These are phyloP conservation scores for Alternaria tenuissima DNA, from an alignment of 2,329 filamentous ascomycete species.

Conservation along the genomic window DNA sequence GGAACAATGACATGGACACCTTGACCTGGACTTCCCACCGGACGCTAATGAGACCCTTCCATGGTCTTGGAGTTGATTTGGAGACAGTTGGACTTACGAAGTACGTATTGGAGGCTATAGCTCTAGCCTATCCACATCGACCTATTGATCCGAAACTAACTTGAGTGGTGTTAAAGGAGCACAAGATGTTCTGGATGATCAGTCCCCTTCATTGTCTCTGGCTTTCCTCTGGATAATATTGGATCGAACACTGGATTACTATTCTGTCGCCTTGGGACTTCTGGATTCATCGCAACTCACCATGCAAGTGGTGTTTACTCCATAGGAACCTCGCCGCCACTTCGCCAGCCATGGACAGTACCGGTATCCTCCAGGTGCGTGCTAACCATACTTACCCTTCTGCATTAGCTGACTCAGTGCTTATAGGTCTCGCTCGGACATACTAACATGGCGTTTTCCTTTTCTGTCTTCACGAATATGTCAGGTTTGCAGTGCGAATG, in stretches of 20 bases:
- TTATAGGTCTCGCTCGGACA: conserved; percentile 14
- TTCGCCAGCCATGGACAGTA: not conserved
- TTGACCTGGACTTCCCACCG: not conserved
- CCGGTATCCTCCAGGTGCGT: conserved; percentile 29
- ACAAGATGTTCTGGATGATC: conserved; percentile 24
- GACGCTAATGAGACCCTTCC: conserved; percentile 13
- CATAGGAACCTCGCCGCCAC: not conserved
- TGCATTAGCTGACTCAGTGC: conserved; percentile 21
- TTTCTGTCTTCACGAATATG: conserved; percentile 27
- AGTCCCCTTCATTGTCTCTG: conserved; percentile 24
- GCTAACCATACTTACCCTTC: not conserved
- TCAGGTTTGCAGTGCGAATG: conserved; percentile 26
- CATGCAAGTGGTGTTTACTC: not conserved
- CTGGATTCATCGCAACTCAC: not conserved
- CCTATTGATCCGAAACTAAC: conserved; percentile 45
- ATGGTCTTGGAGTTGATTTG: conserved; percentile 19
- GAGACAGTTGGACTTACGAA: conserved; percentile 34
- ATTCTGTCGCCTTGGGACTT: not conserved
- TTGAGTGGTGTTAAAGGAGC: conserved; percentile 38
- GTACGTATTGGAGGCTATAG: conserved; percentile 48
- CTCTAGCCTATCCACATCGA: conserved; percentile 33
- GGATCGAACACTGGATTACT: conserved; percentile 9
- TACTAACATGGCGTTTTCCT: conserved; percentile 52
- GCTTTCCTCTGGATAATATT: conserved; percentile 6
- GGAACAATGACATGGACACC: conserved; percentile 1